These are phyloP conservation scores for Debaryomyces nepalensis DNA, from an alignment of 1,139 yeast genomes.

Conservation along the genomic window DNA sequence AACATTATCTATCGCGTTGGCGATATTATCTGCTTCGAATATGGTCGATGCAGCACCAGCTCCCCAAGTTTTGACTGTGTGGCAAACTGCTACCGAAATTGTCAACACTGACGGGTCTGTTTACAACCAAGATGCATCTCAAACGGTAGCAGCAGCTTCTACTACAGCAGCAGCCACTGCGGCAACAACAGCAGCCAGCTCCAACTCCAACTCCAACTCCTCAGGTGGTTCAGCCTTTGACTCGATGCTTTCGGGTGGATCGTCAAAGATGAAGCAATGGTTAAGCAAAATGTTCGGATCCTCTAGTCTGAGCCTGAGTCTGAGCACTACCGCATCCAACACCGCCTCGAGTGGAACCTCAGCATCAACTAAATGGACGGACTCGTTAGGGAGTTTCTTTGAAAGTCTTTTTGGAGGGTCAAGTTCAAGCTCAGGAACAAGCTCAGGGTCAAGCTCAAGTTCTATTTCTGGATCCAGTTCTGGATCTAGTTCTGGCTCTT, in stretches of 20 bases:
- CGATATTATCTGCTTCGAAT: constrained; percentile 10
- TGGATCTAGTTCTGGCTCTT: constrained; percentile 13
- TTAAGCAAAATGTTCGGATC: constrained; percentile 7
- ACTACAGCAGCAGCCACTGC: constrained; percentile 10
- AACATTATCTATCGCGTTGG: constrained; percentile 9
- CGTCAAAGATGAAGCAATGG: constrained; percentile 16
- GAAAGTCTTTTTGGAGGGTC: constrained; percentile 9
- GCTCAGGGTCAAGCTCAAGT: not conserved
- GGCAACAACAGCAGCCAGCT: constrained; percentile 14
- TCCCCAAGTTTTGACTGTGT: constrained; percentile 33
- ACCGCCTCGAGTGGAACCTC: not conserved
- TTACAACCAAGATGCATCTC: constrained; percentile 18
- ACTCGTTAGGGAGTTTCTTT: constrained; percentile 1
- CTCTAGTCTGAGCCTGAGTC: too few relatives aligned
- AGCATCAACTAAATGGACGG: constrained; percentile 10
- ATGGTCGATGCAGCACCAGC: constrained; percentile 30
- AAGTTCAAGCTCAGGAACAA: constrained; percentile 9
- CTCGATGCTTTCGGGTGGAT: constrained; percentile 3
- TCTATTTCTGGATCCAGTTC: constrained; percentile 4
- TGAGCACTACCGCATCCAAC: too few relatives aligned
- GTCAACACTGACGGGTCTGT: constrained; percentile 21
- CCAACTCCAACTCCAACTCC: constrained; percentile 17
- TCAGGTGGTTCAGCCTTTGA: constrained; percentile 3
- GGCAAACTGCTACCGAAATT: constrained; percentile 30
- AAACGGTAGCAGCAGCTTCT: constrained; percentile 12